These are phyloP conservation scores for Leishmania major DNA, from an alignment of 208 protist genomes.

Conservation along the genomic window DNA sequence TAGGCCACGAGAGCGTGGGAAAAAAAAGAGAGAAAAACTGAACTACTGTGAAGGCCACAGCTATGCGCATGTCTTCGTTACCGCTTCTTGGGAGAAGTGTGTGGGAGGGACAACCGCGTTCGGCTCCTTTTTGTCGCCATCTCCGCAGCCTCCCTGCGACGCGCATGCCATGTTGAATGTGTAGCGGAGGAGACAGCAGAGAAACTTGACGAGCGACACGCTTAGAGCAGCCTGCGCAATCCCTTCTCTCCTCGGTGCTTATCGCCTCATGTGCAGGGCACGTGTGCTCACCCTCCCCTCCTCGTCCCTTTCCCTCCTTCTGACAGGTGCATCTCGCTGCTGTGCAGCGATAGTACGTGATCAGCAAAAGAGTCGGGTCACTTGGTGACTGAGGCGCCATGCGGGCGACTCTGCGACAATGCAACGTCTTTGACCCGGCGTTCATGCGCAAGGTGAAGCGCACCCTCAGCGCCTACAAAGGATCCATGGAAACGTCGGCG, in stretches of 20 bases:
- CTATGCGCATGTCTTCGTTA: neutral
- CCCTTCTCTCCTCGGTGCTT: neutral
- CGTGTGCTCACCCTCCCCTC: neutral
- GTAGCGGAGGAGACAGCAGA: neutral
- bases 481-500: constrained; percentile 65
- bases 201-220: neutral
- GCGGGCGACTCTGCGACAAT: constrained; percentile 27
- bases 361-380: neutral
- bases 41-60: neutral
- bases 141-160: neutral
- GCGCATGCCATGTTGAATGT: neutral
- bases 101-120: neutral
- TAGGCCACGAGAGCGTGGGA: neutral
- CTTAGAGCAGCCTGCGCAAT: neutral
- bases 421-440: constrained; percentile 85
- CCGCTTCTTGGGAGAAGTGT: neutral
- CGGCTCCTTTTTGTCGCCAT: neutral
- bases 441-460: constrained; percentile 92
- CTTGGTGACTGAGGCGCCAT: constrained; percentile 25
- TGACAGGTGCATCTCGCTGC: neutral
- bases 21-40: neutral
- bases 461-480: constrained; percentile 68
- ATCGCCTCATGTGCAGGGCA: neutral
- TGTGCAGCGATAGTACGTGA: too few species aligned
- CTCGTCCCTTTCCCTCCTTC: neutral